Evolutionary conservation across 2,329 filamentous ascomycete genomes (phyloP), one percentile per base, ranked within the genome.

Genomic region (Penicillium brevicompactum): DNA sequence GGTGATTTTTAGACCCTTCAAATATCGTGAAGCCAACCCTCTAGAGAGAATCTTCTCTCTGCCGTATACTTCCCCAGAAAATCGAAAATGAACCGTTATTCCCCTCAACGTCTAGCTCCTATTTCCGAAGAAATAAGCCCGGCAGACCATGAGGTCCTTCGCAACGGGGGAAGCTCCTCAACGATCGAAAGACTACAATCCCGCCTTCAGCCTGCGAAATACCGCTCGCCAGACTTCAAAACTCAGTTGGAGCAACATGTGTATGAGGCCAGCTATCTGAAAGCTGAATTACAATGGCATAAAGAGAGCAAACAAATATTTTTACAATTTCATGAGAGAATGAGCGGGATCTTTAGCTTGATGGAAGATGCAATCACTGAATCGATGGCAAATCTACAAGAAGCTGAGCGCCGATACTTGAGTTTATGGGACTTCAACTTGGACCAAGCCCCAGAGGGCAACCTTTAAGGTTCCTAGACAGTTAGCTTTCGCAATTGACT

Each of bases 291-390:
- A 22, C 16, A 61, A 30, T 63, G 45, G 55, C 42, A 61, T 18
- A 61, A 63, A 55, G 59, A 63, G 32, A 59, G 46, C 2, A 59
- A 58, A 46, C 37, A 61, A 40, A 57, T 58, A 24, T 40, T 63
- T 13, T 41, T 61, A 3, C 11, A 55, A 21, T 50, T 63, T 22
- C n/a, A 56, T 48, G 51, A 60, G 42, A n/a, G 24, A 4, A 31
- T 63, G 18, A 50, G 54, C 38, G 13, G 41, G n/a, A 43, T 57
- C 30, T 57, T 57, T 16, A 38, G 31, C 10, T 44, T 27, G 4
- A 10, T 63, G 6, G 58, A 63, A 46, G 58, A 59, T 10, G 24
- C 50, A 2, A 41, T 62, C 14, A 38, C 45, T 6, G n/a, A 16
- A 22, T 50, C 44, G 16, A 60, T 30, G 34, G 45, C 52, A 8